Evolutionary conservation across 2,329 filamentous ascomycete genomes (phyloP), one percentile per base, ranked within the genome.

Genomic region (Calonectria honghensis): DNA sequence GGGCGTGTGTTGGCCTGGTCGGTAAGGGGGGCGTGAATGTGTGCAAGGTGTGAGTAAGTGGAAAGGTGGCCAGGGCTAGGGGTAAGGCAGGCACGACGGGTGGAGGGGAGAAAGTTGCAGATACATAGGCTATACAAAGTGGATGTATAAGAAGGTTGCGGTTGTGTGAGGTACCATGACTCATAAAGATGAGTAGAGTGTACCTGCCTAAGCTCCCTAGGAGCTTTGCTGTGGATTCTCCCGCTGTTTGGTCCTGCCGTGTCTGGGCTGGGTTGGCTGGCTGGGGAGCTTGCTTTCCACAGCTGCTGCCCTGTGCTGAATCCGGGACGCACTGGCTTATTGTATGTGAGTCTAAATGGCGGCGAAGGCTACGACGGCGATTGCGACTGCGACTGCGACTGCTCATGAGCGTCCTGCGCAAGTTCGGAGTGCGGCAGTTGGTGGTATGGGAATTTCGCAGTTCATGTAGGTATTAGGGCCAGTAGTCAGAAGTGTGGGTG

Each of bases 401-500:
- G 59, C 50, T 39, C 66, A 51, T 6, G 24, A 32, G 48, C 50
- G 66, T 39, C 18, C 27, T 73, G 39, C 59, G 66, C 66, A 59
- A 54, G 57, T 41, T 35, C 50, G 39, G 35, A 39, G 50, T 64
- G 52, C 50, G 59, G 57, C 45, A 50, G 66, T 32, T 39, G 59
- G 57, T 57, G 59, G 66, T 41, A 41, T 32, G 39, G 37, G 75
- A 79, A 80, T 80, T 79, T 80, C 79, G 78, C 77, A 77, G 77
- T 80, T 78, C 76, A 79, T 77, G 77, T 77, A 79, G 59, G 76
- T 70, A 79, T 80, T 80, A 80, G 79, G 79, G 79, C 79, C 79
- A 75, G 79, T 67, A 65, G 75, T 80, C 79, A 75, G 78, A 72
- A 69, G 76, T 80, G 79, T 80, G 79, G 79, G 75, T 79, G 76